Base-by-base conservation (phyloP, 2,329 filamentous ascomycete species). In the Emericellopsis cladophorae region DNA sequence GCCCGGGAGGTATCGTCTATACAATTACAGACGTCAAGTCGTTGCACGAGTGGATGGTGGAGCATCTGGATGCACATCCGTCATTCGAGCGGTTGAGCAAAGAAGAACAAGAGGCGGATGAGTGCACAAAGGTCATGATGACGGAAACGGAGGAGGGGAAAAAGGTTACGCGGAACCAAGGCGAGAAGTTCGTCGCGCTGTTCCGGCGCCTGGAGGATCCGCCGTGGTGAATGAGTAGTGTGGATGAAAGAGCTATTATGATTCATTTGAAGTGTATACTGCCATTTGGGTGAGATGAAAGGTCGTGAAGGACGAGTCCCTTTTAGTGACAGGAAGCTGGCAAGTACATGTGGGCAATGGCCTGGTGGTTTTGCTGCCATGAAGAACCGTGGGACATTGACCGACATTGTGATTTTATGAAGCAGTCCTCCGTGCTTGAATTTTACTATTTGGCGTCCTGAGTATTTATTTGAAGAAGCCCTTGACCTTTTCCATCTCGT, bases 1-100 rank as follows among this genome's bases (percentile, higher is more conserved):
- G 72, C 33, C 88, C 89, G 0, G 88, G 88, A 0, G 93, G 92
- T 2, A 74, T 90, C 38, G 71, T 95, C 34, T 98, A 96, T 58
- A 96, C 90, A 1, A 96, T 98, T 53, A 98, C 92, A 2, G 92
- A 98, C 63, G 92, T 98, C 34, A 83, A 94, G 63, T 88, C 95
- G 54, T 67, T 98, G 58, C 87, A 95, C 59, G 64, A 79, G 50
- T 96, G 90, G 90, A 95, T 96, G 81, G 81, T 90, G 40, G 73
- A 76, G 56, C 87, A 95, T 62, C 82, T 96, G 50, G 76, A 82
- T 42, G 74, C 71, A 23, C 84, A 89, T 56, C 79, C 78, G 14
- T 74, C 84, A 37, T 96, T 94, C 60, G 83, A 87, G 63, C 70
- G 86, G 45, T 69, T 95, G 5, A 51, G 70, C 0, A 75, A 79